Percentiles rank a stretch among this genome's conserved stretches.
These are phyloP conservation scores for Nitzschia putrida DNA, from an alignment of 108 stramenopile species.

Conservation along the genomic window DNA sequence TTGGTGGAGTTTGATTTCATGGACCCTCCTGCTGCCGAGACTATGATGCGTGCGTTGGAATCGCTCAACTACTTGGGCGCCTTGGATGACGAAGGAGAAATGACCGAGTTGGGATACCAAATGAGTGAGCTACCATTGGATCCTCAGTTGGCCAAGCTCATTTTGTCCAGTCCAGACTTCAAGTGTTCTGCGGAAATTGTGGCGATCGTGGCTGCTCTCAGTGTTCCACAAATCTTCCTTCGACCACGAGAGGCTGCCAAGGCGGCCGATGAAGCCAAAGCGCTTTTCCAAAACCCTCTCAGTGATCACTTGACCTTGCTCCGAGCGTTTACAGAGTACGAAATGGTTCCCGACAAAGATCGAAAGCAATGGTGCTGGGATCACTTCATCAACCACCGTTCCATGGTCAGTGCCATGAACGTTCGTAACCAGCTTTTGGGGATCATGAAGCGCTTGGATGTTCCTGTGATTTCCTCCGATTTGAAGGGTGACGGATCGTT, in stretches of 20 bases:
- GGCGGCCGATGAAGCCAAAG: constrained; percentile 97
- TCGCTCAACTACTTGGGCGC: constrained; percentile 97
- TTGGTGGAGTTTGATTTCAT: constrained; percentile 99
- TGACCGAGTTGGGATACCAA: constrained; percentile 95
- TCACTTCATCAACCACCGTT: constrained; percentile 95
- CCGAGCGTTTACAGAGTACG: constrained; percentile 94
- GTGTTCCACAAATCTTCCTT: constrained; percentile 95
- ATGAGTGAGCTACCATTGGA: constrained; percentile 97
- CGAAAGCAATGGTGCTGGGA: constrained; percentile 97
- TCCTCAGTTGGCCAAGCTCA: constrained; percentile 88
- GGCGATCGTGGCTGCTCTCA: constrained; percentile 93
- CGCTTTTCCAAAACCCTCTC: constrained; percentile 93
- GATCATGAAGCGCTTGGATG: constrained; percentile 87
- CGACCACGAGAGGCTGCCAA: constrained; percentile 94
- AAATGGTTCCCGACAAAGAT: constrained; percentile 71
- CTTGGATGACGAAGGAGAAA: constrained; percentile 95
- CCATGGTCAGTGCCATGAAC: constrained; percentile 88
- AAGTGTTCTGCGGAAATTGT: constrained; percentile 96
- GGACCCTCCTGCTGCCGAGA: constrained; percentile 99
- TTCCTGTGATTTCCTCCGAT: constrained; percentile 87
- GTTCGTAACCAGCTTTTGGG: constrained; percentile 89
- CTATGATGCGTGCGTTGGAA: constrained; percentile 98
- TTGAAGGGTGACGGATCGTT: constrained; percentile 74
- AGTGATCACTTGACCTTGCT: constrained; percentile 97
- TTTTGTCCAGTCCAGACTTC: constrained; percentile 94